Base-by-base conservation (phyloP, 2,329 filamentous ascomycete genomes). In the Fusarium odoratissimum region DNA sequence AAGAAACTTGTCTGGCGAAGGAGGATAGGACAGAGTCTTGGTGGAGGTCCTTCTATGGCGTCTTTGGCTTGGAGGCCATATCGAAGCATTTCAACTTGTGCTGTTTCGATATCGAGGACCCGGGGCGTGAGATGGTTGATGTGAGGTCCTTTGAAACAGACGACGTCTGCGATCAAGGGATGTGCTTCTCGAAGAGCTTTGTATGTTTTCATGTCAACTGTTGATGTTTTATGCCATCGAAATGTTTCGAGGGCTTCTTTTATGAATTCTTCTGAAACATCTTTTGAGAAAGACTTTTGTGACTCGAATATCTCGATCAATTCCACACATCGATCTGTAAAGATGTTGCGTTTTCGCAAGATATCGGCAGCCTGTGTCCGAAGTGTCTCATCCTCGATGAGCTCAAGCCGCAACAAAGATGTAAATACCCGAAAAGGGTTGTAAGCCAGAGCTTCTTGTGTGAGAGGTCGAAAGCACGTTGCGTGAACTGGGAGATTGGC, bases 81-180 rank as follows among this genome's bases (percentile, higher is more conserved):
- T 2, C 70, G 63, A 0, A 76, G 54, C 87, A 89, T 89, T 6
- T 72, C 69, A 5, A 70, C 49, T 59, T 88, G 86, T 2, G 82
- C 84, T 0, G 80, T 72, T 14, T 82, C 79, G 31, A 89, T 88
- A 60, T 88, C 83, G 7, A 88, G 77, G 0, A 85, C 86, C 4
- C 86, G 80, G 0, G 87, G 87, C 0, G 87, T 88, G 4, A 89
- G 81, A 60, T 88, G 87, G 66, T 88, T 89, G 72, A 88, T 86
- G 69, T 89, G 87, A 2, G 85, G 79, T 33, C 79, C 84, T 10
- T 70, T 72, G 66, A 83, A 83, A 54, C 76, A 81, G 0, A 78
- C 84, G 45, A 88, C 83, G 60, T 88, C 86, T 1, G 85, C 86
- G 7, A 88, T 76, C 6, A 88, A 79, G 0, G 86, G 84, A 59